Evolutionary conservation across 768 basidiomycete species (phyloP).

Genomic region (Krasilnikovozyma curviuscula): DNA sequence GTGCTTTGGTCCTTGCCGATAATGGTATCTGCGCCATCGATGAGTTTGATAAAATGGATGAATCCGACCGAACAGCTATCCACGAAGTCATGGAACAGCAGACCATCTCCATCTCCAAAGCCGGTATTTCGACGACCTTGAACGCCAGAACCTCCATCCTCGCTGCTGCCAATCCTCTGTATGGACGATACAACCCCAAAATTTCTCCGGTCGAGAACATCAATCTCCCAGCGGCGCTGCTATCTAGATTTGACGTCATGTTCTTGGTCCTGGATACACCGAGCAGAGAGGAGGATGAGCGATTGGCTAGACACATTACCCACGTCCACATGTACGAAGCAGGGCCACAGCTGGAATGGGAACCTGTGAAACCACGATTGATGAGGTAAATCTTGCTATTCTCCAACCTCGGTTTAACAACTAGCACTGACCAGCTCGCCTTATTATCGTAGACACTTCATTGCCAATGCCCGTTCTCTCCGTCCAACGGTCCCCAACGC

Average conservation of each 20-base stretch:
- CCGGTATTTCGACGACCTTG: conserved; percentile 92
- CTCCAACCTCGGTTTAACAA: background rate
- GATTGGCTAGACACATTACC: conserved; percentile 89
- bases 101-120: conserved; percentile 97
- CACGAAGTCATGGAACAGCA: conserved; percentile 99
- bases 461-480: conserved; percentile 68
- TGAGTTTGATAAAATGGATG: conserved; percentile 99
- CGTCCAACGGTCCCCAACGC: conserved; percentile 75
- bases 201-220: conserved; percentile 97
- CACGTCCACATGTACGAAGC: conserved; percentile 91
- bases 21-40: conserved; percentile 99
- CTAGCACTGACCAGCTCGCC: conserved; percentile 3
- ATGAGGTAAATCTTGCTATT: conserved; percentile 48
- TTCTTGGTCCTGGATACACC: conserved; percentile 97
- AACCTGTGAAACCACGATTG: conserved; percentile 62
- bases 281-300: conserved; percentile 79
- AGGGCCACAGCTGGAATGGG: conserved; percentile 67
- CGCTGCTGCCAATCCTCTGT: conserved; percentile 92
- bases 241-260: conserved; percentile 88
- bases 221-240: conserved; percentile 86
- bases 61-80: conserved; percentile 87
- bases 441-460: conserved; percentile 53
- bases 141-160: conserved; percentile 95
- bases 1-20: conserved; percentile 94
- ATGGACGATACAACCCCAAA: conserved; percentile 94